Conservation (phyloP, 148 eudicot genomes). For the Cornus florida region DNA sequence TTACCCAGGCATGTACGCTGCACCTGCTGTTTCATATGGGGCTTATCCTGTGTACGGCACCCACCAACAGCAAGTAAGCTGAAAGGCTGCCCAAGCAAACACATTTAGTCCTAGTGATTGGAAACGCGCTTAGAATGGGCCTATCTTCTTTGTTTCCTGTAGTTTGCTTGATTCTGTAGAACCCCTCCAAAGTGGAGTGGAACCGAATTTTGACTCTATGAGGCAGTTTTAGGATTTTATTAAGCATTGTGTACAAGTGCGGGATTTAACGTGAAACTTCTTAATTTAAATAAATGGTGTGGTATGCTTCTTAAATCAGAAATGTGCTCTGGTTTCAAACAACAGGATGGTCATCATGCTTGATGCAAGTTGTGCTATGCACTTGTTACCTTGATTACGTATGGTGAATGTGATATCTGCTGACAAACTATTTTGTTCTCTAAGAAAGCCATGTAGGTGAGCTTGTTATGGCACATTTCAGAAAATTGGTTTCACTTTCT, state of each 20-base stretch:
- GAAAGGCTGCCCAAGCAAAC: constrained; percentile 5
- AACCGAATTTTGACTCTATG: constrained; percentile 67
- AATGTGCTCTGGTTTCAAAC: neutral
- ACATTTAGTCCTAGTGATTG: constrained; percentile 5
- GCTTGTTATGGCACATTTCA: too few relatives aligned
- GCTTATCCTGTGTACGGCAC: constrained; percentile 75
- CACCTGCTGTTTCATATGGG: constrained; percentile 53
- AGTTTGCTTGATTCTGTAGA: constrained; percentile 45
- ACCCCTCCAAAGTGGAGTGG: constrained; percentile 56
- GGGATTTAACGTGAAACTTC: constrained; percentile 29
- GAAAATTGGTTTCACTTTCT: too few relatives aligned
- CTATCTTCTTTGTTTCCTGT: constrained; percentile 36
- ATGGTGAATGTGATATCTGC: neutral
- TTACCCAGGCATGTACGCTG: constrained; percentile 78
- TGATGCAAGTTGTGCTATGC: neutral
- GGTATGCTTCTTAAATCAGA: neutral
- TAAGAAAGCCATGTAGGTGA: neutral
- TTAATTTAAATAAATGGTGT: constrained; percentile 30
- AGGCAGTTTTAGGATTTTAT: constrained; percentile 32
- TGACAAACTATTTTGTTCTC: neutral
- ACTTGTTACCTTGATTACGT: neutral
- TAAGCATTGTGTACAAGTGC: constrained; percentile 39
- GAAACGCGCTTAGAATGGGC: constrained; percentile 16
- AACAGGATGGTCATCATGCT: neutral
- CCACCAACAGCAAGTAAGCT: constrained; percentile 85